Conservation (phyloP, 164 flowering plant species). For the Liriodendron chinense region DNA sequence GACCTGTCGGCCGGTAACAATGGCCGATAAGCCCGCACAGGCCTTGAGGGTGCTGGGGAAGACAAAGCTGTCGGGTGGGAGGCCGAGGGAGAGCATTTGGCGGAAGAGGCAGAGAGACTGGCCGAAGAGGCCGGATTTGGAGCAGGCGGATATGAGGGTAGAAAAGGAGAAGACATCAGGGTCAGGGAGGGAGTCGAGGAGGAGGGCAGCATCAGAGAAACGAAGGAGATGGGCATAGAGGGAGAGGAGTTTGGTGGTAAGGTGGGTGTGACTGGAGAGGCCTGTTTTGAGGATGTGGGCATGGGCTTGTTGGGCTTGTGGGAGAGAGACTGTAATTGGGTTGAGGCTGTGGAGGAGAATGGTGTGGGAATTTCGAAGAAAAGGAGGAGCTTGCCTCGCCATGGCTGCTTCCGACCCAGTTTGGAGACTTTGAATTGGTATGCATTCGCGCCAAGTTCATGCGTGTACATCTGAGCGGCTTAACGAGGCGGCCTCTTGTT, state of each 20-base stretch:
- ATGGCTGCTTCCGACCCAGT: neutral
- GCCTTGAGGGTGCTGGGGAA: slow-evolving; percentile 58
- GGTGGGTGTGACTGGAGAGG: slow-evolving; percentile 21
- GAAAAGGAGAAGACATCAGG: slow-evolving; percentile 37
- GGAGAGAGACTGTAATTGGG: slow-evolving; percentile 28
- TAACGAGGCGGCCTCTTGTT: too few species aligned
- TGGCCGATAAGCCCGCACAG: slow-evolving; percentile 38
- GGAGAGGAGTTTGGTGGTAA: slow-evolving; percentile 48
- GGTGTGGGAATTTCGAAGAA: neutral
- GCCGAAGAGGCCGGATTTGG: slow-evolving; percentile 28
- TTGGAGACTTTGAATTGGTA: neutral
- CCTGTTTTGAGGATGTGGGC: slow-evolving; percentile 50
- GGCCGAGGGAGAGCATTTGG: slow-evolving; percentile 34
- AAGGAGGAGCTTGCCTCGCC: neutral
- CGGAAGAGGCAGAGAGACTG: slow-evolving; percentile 29
- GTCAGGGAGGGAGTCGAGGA: slow-evolving; percentile 27
- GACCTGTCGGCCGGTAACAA: slow-evolving; percentile 37
- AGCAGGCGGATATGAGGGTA: slow-evolving; percentile 45
- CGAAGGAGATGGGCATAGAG: slow-evolving; percentile 35
- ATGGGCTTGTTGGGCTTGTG: slow-evolving; percentile 45
- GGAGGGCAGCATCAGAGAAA: slow-evolving; percentile 30
- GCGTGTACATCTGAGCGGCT: too few species aligned
- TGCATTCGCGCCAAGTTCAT: too few species aligned
- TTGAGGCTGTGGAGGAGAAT: slow-evolving; percentile 23
- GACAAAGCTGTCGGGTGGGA: slow-evolving; percentile 39